Evolutionary conservation across 129 eudicot species (phyloP), one percentile per base, ranked within the genome.

Genomic region (Apium graveolens): DNA sequence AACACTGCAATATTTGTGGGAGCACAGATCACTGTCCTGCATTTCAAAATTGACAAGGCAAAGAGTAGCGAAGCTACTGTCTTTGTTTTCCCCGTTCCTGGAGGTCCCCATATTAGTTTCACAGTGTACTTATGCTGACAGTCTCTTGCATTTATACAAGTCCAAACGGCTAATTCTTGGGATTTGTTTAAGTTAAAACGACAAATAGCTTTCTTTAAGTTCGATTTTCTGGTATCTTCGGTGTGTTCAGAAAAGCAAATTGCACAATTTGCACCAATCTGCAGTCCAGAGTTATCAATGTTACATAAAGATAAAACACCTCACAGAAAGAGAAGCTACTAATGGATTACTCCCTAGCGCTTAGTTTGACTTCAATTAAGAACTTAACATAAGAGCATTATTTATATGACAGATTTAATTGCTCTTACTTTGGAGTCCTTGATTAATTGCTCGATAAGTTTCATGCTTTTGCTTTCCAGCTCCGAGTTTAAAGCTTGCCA

Each of bases 91-190:
- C 96, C 96, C 0, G 98, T 93, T 27, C 96, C 96, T 0, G 98
- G 98, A 42, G 98, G 98, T 21, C 98, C 98, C 96, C 98, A 93
- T 73, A 90, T 83, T n/a, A 93, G 79, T 66, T 90, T 90, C 26
- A 81, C 79, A 3, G 70, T 34, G 21, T 66, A 77, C 44, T 70
- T 49, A 74, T 89, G 92, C 32, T 29, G 35, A 42, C 94, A 87
- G 35, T 63, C 83, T 43, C 70, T 83, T 39, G 87, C 57, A 11
- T 83, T 86, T 46, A 89, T 53, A 76, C 92, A 86, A 24, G 73
- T 84, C 38, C 85, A 62, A n/a, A 89, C 87, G 5, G 91, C 94
- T 51, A 41, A 78, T 73, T 78, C 78, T 82, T 91, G 90, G 45
- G 98, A 89, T 38, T 81, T 65, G 71, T 93, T 76, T 17, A 90